These are phyloP conservation scores for Fusarium sp. DNA, from an alignment of 2,329 filamentous ascomycete genomes.

Conservation along the genomic window DNA sequence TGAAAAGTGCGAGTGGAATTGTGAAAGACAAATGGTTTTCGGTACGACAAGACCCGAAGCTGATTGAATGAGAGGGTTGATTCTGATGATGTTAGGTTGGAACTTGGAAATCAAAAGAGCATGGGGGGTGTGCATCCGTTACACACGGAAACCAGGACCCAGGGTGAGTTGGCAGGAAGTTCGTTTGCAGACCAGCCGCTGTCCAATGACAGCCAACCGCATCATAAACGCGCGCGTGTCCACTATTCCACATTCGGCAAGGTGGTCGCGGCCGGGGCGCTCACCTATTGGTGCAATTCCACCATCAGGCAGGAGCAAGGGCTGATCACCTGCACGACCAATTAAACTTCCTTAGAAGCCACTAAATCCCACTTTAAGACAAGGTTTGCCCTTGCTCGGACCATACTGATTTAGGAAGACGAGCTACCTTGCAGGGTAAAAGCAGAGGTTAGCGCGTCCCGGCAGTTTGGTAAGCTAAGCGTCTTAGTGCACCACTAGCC, in stretches of 20 bases:
- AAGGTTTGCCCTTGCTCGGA: constrained; percentile 29
- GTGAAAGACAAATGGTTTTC: constrained; percentile 12
- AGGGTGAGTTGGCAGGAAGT: constrained; percentile 50
- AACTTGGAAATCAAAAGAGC: constrained; percentile 20
- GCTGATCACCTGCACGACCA: constrained; percentile 32
- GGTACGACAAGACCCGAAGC: constrained; percentile 20
- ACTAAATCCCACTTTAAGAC: not conserved
- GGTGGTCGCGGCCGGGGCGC: constrained; percentile 40
- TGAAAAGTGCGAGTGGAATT: constrained; percentile 16
- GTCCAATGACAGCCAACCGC: constrained; percentile 48
- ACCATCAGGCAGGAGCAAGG: constrained; percentile 12
- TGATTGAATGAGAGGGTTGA: constrained; percentile 22
- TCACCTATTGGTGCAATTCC: constrained; percentile 46
- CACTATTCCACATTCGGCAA: constrained; percentile 35
- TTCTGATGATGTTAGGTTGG: constrained; percentile 26
- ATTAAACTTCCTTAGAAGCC: constrained; percentile 15
- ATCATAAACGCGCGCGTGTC: constrained; percentile 51
- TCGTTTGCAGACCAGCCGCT: constrained; percentile 51
- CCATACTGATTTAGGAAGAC: constrained; percentile 14
- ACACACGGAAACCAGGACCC: constrained; percentile 15
- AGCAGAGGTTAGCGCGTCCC: constrained; percentile 52
- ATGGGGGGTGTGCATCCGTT: constrained; percentile 26
- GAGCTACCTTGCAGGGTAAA: constrained; percentile 17
- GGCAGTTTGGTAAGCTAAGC: constrained; percentile 55
- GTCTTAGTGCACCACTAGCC: constrained; percentile 32